Evolutionary conservation across 1,284 basidiomycete species (phyloP).

Genomic region (Ganoderma meredithae): DNA sequence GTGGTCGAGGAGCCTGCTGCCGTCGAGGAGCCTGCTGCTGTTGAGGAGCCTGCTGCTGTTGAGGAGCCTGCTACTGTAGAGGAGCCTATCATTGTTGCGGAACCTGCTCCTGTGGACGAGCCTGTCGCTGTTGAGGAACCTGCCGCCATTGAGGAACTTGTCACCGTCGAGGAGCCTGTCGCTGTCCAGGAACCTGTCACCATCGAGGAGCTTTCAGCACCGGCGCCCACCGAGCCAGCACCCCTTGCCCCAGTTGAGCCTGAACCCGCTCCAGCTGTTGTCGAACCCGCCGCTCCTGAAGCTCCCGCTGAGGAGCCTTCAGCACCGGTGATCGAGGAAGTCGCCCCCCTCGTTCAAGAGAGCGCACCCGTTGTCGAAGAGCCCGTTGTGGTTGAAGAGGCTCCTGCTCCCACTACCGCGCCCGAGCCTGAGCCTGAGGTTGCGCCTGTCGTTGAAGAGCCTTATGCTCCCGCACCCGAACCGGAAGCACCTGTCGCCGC

Average conservation of each 20-base stretch:
- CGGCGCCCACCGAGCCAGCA: slow-evolving; percentile 9
- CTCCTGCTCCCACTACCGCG: not conserved
- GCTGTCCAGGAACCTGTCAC: not conserved
- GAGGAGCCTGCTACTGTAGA: too few relatives aligned
- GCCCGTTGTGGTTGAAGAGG: slow-evolving; percentile 12
- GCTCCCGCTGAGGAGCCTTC: slow-evolving; percentile 1
- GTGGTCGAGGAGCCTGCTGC: too few relatives aligned
- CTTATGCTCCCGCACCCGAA: not conserved
- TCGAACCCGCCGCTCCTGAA: slow-evolving; percentile 6
- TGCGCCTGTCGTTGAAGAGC: not conserved
- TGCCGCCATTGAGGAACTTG: not conserved
- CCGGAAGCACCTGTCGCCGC: not conserved
- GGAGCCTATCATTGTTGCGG: too few relatives aligned
- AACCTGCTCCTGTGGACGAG: not conserved
- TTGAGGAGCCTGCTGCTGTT: too few relatives aligned
- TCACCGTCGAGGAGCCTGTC: not conserved
- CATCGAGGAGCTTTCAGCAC: slow-evolving; percentile 1
- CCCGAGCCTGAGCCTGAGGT: not conserved
- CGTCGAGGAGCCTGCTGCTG: too few relatives aligned
- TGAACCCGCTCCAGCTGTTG: slow-evolving; percentile 6
- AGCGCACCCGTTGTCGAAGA: slow-evolving; percentile 10
- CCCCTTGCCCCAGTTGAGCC: slow-evolving; percentile 11
- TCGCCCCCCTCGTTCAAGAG: slow-evolving; percentile 12
- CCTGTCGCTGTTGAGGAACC: slow-evolving; percentile 3
- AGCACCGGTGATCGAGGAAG: slow-evolving; percentile 5